phyloP scores from a whole-genome alignment of 108 stramenopile genomes.

The Stephanodiscus triporus region DNA sequence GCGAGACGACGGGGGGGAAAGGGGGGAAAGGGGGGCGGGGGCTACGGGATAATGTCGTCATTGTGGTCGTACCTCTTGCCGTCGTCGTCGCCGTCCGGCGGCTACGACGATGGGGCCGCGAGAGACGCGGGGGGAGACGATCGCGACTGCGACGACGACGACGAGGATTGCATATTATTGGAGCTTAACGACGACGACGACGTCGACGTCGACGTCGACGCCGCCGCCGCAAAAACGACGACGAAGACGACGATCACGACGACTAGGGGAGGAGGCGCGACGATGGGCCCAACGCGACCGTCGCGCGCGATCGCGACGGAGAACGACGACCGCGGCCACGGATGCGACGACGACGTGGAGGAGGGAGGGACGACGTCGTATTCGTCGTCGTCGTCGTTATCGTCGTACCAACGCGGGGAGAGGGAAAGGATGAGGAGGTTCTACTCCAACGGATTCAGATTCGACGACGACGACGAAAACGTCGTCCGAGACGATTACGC shows the following conservation, averaged over 20 bases:
- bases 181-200: constrained; percentile 12
- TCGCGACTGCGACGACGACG: not conserved
- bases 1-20: not conserved
- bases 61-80: not conserved
- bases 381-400: not conserved
- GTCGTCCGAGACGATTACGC: no score
- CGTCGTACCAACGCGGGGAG: not conserved
- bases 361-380: not conserved
- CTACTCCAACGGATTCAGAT: constrained; percentile 30
- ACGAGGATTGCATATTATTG: constrained; percentile 31
- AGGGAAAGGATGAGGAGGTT: constrained; percentile 27
- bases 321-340: not conserved
- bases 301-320: no score
- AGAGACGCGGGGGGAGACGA: not conserved
- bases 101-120: not conserved
- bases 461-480: constrained; percentile 9
- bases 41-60: not conserved
- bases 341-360: not conserved
- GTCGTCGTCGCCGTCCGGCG: not conserved
- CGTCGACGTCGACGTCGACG: not conserved
- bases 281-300: no score
- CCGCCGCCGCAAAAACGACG: not conserved
- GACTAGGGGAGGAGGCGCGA: no score
- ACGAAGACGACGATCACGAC: not conserved
- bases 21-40: not conserved